Evolutionary conservation across 2,329 filamentous ascomycete species (phyloP), one percentile per base, ranked within the genome.

Genomic region (Nemania abortiva): DNA sequence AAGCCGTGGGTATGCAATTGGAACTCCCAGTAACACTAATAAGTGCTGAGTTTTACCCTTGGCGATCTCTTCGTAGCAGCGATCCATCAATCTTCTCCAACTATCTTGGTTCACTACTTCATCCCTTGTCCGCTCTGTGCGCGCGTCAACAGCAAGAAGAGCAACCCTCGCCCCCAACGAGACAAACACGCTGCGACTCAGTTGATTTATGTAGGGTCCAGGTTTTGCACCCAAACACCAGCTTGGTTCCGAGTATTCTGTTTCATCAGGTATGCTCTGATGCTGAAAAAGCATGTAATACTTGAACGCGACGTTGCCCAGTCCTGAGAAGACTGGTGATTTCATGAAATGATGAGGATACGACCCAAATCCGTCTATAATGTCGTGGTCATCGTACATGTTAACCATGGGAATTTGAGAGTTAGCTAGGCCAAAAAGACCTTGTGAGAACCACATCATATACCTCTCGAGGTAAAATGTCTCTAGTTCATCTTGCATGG

Each of bases 271-370:
- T 3, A 97, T 85, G 73, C 92, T 97, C 80, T 99, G 97, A 75
- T 99, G 96, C 80, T 99, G 96, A 83, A 99, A 99, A 9, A 99
- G 87, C 90, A 99, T 91, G 77, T 99, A 99, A 81, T 98, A 99
- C 80, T 99, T 99, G 87, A 96, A 98, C 0, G 95, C 95, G 58
- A 98, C 90, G 45, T 92, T 92, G 2, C 96, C 97, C 9, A 99
- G 81, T 0, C 97, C 96, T 1, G 91, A 91, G 78, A 99, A 97
- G 0, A 98, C 93, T 0, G 93, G 92, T 2, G 93, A 93, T 72
- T 88, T 89, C 94, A 98, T 98, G 77, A 97, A 96, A 73, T 93
- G 89, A 73, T 98, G 89, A 3, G 95, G 91, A 79, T 98, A 99
- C 0, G 94, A 97, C 6, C 96, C 96, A 78, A 91, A 99, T 0